Conservation (phyloP, 2,329 filamentous ascomycete species). For the Cercospora brassicicola region DNA sequence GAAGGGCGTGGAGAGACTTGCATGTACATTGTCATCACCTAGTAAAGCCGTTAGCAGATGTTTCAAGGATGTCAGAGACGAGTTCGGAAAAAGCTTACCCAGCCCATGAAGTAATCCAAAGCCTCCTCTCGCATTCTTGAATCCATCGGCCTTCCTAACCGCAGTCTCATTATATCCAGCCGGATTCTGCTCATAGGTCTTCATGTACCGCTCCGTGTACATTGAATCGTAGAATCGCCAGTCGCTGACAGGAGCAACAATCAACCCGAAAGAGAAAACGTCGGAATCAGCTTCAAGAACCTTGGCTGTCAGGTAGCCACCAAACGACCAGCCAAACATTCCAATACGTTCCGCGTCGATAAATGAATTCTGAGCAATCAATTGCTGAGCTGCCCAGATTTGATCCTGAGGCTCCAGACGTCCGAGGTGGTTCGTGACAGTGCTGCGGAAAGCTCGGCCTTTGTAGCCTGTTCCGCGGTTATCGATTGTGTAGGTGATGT, state of each 20-base stretch:
- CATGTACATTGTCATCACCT: constrained; percentile 69
- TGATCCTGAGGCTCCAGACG: constrained; percentile 66
- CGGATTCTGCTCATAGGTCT: constrained; percentile 57
- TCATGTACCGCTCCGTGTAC: constrained; percentile 74
- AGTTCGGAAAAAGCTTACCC: constrained; percentile 33
- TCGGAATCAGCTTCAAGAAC: constrained; percentile 63
- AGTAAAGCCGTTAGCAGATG: too few species aligned
- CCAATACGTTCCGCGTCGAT: constrained; percentile 61
- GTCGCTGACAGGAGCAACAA: constrained; percentile 66
- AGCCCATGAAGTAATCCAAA: constrained; percentile 66
- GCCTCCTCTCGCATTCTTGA: constrained; percentile 61
- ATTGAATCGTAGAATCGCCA: constrained; percentile 71
- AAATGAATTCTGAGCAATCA: constrained; percentile 53
- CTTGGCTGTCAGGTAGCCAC: constrained; percentile 66
- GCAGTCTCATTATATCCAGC: constrained; percentile 63
- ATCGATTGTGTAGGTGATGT: constrained; percentile 67
- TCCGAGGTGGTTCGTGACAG: constrained; percentile 61
- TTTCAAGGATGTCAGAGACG: too few species aligned
- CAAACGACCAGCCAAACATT: constrained; percentile 70
- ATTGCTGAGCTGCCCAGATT: constrained; percentile 63
- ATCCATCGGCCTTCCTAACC: constrained; percentile 59
- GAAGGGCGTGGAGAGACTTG: too few species aligned
- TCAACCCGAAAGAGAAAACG: constrained; percentile 62
- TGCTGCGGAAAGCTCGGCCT: constrained; percentile 62
- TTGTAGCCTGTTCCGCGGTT: constrained; percentile 66